A percentile compares a stretch with the other conserved stretches of the same genome.
Conservation (phyloP, 164 flowering plant genomes). For the Berberis thunbergii region DNA sequence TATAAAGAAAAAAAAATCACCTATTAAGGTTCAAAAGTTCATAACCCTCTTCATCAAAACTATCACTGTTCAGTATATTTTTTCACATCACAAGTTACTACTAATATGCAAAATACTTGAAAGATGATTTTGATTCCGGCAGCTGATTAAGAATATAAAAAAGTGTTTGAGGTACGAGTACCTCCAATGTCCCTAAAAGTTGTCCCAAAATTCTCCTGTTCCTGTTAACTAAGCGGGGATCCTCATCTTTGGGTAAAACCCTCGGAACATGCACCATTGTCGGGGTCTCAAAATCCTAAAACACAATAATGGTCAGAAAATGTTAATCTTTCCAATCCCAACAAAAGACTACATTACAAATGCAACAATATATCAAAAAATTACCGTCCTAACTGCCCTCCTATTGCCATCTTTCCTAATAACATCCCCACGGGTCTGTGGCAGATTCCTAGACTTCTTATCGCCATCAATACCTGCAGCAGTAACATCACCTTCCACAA, state of each 20-base stretch:
- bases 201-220: slow-evolving; percentile 90
- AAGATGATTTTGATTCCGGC: background rate
- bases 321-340: slow-evolving; percentile 1
- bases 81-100: too few relatives aligned
- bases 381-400: slow-evolving; percentile 31
- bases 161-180: slow-evolving; percentile 10
- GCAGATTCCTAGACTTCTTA: slow-evolving; percentile 16
- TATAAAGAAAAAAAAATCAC: too few relatives aligned
- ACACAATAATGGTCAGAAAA: slow-evolving; percentile 1
- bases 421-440: slow-evolving; percentile 30
- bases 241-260: slow-evolving; percentile 77
- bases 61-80: too few relatives aligned
- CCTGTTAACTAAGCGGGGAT: slow-evolving; percentile 78
- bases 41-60: too few relatives aligned
- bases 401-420: slow-evolving; percentile 39
- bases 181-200: slow-evolving; percentile 94
- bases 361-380: background rate
- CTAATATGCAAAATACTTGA: background rate
- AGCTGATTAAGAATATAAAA: background rate
- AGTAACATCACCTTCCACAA: slow-evolving; percentile 9
- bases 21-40: too few relatives aligned
- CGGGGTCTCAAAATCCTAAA: slow-evolving; percentile 50
- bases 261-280: slow-evolving; percentile 59
- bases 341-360: background rate
- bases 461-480: slow-evolving; percentile 18